These are phyloP conservation scores for Metschnikowia corniflorae DNA, from an alignment of 805 yeast genomes.

Conservation along the genomic window DNA sequence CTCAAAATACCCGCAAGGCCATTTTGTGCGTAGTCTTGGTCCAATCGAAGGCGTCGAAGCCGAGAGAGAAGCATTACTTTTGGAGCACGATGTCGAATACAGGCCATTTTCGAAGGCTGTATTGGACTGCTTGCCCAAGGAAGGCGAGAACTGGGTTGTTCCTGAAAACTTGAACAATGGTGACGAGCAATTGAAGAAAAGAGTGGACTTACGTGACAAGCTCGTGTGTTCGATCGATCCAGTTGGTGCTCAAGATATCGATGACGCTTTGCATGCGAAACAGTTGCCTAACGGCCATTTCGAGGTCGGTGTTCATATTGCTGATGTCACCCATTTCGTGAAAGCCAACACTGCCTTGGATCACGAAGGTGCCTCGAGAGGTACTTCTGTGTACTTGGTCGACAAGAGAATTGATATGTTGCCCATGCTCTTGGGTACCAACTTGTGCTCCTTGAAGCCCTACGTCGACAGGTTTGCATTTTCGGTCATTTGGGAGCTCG, in stretches of 20 bases:
- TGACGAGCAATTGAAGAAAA: slow-evolving; percentile 53
- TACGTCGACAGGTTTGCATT: slow-evolving; percentile 95
- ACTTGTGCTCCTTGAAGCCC: slow-evolving; percentile 91
- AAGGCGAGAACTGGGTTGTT: slow-evolving; percentile 91
- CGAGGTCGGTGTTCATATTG: slow-evolving; percentile 98
- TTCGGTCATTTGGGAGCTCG: slow-evolving; percentile 93
- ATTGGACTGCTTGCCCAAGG: slow-evolving; percentile 84
- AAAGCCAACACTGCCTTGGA: slow-evolving; percentile 90
- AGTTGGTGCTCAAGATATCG: slow-evolving; percentile 97
- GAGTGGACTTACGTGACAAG: slow-evolving; percentile 85
- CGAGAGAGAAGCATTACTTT: slow-evolving; percentile 88
- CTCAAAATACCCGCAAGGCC: slow-evolving; percentile 90
- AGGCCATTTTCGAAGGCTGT: slow-evolving; percentile 93
- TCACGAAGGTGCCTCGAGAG: slow-evolving; percentile 94
- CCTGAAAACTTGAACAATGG: slow-evolving; percentile 58
- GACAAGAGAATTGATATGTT: slow-evolving; percentile 99
- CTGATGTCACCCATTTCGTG: slow-evolving; percentile 97
- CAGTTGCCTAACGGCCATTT: slow-evolving; percentile 85
- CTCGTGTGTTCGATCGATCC: slow-evolving; percentile 96
- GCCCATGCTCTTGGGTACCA: slow-evolving; percentile 92
- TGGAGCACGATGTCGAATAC: slow-evolving; percentile 96
- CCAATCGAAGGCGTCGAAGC: slow-evolving; percentile 89
- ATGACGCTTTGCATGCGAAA: slow-evolving; percentile 92
- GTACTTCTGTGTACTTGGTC: slow-evolving; percentile 94
- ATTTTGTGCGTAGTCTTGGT: slow-evolving; percentile 86